Evolutionary conservation across 176 grass and related monocot genomes (phyloP), one percentile per base, ranked within the genome.

Genomic region (Triticum dicoccoides): DNA sequence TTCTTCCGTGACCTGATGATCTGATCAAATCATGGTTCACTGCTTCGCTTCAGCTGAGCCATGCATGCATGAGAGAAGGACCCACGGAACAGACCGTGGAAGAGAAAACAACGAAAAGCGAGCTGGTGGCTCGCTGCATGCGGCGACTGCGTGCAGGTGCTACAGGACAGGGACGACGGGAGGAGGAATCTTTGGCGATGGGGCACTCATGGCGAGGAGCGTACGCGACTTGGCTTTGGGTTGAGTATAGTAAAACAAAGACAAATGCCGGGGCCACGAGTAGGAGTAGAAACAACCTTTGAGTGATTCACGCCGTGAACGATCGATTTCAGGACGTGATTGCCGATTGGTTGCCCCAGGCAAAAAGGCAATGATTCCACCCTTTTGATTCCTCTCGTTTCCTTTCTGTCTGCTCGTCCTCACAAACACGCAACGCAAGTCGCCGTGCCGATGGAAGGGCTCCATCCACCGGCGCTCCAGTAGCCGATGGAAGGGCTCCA

Each of bases 121-220:
- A 51, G 80, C 11, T 66, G 77, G 75, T 12, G 59, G 51, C 32
- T 25, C 20, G 18, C 77, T 9, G 77, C 58, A 64, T 15, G 35
- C 58, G 61, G 21, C 35, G 78, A 65, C 35, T 8, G 78, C 13
- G 59, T 80, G 59, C 78, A 42, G 78, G 61, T 4, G 41, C 71
- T 47, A 47, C 12, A 24, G 23, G 41, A 73, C 70, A n/a, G 69
- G 0, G 13, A 5, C 42, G 47, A 14, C 45, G 3, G 47, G 47
- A 6, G n/a, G n/a, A n/a, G 82, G 82, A 84, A 76, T 76, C 39
- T 51, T 32, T 61, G 82, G 25, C 70, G 82, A 76, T 47, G 70
- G 37, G 52, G 58, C 18, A 33, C 41, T 84, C 41, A 65, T 65
- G 39, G 21, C 5, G 54, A 61, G 81, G 33, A 54, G 51, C 15